Evolutionary conservation across 345 rosid genomes (phyloP), one percentile per base, ranked within the genome.

Genomic region (Microthlaspi erraticum): DNA sequence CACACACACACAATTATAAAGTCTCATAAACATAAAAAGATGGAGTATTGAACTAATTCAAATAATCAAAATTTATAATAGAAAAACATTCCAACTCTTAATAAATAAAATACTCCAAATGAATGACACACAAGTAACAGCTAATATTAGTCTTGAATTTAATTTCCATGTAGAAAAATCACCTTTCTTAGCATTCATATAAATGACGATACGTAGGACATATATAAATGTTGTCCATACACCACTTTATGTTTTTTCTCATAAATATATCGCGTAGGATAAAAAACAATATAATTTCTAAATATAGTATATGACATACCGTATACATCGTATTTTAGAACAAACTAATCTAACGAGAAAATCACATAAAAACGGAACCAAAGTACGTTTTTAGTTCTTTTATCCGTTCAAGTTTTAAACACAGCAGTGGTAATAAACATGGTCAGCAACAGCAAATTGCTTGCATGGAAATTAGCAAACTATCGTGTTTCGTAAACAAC

Each of bases 401-500:
- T 16, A 9, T 14, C 23, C 5, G 8, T 56, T 26, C 29, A 26
- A 26, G 29, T 26, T 26, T 68, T 44, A 10, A 56, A 32, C 8
- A 43, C 29, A 45, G 13, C 34, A 19, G 34, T 31, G 6, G 18
- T 55, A 36, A 44, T 70, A 61, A 54, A 44, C 38, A 41, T 49
- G 33, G 57, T 60, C 60, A 67, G 63, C 34, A 74, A 75, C 48
- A 66, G 13, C 67, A 59, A 73, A 58, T 73, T 58, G 66, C 48
- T 67, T 29, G 60, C 73, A 74, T 74, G 63, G 39, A 45, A 42
- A 74, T 32, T 50, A 73, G 50, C 55, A 67, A 60, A 59, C 18
- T 44, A 60, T 67, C 61, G 73, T 74, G 57, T 67, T 67, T 52
- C 63, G 78, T 52, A 74, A 67, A 66, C 56, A 59, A 51, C 34